A percentile compares a stretch with the other conserved stretches of the same genome.
These are phyloP conservation scores for Fragosphaeria purpurea DNA, from an alignment of 2,329 filamentous ascomycete species.

Conservation along the genomic window DNA sequence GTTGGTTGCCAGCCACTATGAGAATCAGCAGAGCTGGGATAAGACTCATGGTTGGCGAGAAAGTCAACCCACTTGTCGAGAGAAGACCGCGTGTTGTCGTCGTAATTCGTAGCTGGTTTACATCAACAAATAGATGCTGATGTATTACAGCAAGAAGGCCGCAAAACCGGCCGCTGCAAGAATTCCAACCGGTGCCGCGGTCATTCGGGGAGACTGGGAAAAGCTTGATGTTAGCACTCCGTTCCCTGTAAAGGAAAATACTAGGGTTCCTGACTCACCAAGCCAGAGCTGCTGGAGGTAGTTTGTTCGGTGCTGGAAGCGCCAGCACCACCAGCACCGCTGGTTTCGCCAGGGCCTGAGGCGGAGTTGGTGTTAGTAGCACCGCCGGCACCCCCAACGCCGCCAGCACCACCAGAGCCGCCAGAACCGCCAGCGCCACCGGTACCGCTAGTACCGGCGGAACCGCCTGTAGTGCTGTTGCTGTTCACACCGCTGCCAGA, in stretches of 20 bases:
- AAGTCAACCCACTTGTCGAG: no score
- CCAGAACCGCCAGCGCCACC: constrained; percentile 1
- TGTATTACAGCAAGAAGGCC: constrained; percentile 35
- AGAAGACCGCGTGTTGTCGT: no score
- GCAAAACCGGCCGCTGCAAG: constrained; percentile 40
- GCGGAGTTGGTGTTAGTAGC: constrained; percentile 14
- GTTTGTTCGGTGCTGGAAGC: constrained; percentile 6
- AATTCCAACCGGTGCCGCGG: constrained; percentile 35
- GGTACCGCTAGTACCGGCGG: constrained; percentile 10
- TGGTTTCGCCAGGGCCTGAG: constrained; percentile 9
- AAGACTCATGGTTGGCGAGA: no score
- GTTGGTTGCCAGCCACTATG: no score
- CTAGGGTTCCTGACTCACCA: background rate
- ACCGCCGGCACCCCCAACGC: constrained; percentile 20
- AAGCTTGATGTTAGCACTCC: constrained; percentile 5
- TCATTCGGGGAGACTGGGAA: constrained; percentile 27
- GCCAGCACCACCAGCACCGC: constrained; percentile 1
- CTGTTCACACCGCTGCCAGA: constrained; percentile 14
- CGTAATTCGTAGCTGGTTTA: no score
- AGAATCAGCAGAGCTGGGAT: no score
- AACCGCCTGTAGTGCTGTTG: constrained; percentile 1
- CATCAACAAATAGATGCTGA: no score
- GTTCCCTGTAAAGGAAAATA: no score
- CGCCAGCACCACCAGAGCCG: constrained; percentile 14
- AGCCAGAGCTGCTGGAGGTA: no score